These are phyloP conservation scores for Talaromyces sp. DNA, from an alignment of 2,329 filamentous ascomycete species.

Conservation along the genomic window DNA sequence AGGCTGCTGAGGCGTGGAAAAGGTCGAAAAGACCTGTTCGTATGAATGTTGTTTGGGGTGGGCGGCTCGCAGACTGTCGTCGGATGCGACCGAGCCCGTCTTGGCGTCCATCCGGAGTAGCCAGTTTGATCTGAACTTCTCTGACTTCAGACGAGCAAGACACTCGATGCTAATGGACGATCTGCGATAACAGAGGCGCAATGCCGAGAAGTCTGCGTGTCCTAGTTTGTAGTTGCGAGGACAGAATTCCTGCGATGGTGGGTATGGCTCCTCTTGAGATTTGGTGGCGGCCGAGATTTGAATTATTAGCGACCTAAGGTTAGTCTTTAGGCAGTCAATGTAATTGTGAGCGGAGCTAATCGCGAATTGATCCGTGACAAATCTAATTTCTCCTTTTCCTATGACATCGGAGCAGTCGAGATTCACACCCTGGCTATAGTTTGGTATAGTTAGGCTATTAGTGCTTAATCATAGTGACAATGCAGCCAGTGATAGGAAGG, in stretches of 20 bases:
- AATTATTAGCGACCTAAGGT: background rate
- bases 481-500: background rate
- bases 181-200: background rate
- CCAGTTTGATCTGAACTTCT: background rate
- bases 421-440: background rate
- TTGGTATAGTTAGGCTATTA: background rate
- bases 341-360: background rate
- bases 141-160: background rate
- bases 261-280: background rate
- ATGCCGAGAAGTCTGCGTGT: background rate
- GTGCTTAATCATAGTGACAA: background rate
- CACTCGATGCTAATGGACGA: background rate
- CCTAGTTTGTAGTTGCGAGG: background rate
- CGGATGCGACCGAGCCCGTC: constrained; percentile 18
- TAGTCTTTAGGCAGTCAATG: background rate
- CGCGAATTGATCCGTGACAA: background rate
- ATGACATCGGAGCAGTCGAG: background rate
- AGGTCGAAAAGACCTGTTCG: constrained; percentile 30
- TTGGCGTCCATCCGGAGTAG: constrained; percentile 31
- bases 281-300: constrained; percentile 1
- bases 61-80: constrained; percentile 18
- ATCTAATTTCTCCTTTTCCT: background rate
- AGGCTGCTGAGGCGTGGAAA: constrained; percentile 20
- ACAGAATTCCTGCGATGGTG: background rate
- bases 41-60: constrained; percentile 20